phyloP scores from a whole-genome alignment of 2,329 filamentous ascomycete species.

The Coccinonectria pachysandricola region DNA sequence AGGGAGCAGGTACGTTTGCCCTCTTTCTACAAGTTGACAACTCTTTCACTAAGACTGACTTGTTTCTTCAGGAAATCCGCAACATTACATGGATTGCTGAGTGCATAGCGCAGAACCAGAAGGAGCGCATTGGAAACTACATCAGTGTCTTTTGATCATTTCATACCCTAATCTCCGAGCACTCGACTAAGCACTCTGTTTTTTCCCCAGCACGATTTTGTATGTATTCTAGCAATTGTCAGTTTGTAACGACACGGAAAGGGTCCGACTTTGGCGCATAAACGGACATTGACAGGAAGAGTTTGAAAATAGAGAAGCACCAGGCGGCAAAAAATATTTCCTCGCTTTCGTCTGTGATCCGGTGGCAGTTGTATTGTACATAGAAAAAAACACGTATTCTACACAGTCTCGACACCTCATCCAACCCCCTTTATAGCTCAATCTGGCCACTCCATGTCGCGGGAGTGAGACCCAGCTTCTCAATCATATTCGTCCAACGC shows the following conservation, averaged over 20 bases:
- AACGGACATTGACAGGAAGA: slow-evolving; percentile 18
- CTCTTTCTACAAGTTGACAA: slow-evolving; percentile 1
- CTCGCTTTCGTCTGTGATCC: no score
- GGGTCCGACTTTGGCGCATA: slow-evolving; percentile 23
- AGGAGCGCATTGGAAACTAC: slow-evolving; percentile 97
- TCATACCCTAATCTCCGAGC: slow-evolving; percentile 9
- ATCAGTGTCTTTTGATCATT: slow-evolving; percentile 81
- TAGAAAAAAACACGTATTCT: slow-evolving; percentile 34
- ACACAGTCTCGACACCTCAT: slow-evolving; percentile 37
- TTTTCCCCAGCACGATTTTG: slow-evolving; percentile 23
- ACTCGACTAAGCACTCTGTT: slow-evolving; percentile 9
- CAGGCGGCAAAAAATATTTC: no score
- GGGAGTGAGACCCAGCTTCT: slow-evolving; percentile 75
- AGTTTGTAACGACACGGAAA: slow-evolving; percentile 28
- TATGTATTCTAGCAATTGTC: slow-evolving; percentile 34
- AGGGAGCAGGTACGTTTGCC: slow-evolving; percentile 84
- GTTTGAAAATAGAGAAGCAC: no score
- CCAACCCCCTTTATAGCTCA: slow-evolving; percentile 51
- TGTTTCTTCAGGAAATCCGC: slow-evolving; percentile 69
- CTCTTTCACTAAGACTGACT: slow-evolving; percentile 19
- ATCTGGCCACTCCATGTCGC: slow-evolving; percentile 91
- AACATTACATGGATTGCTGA: slow-evolving; percentile 99
- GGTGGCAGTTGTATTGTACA: slow-evolving; percentile 46
- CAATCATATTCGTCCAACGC: slow-evolving; percentile 77
- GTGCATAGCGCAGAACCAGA: slow-evolving; percentile 99